Evolutionary conservation across 2,329 filamentous ascomycete genomes (phyloP), one percentile per base, ranked within the genome.

Genomic region (Aspergillus melleus): DNA sequence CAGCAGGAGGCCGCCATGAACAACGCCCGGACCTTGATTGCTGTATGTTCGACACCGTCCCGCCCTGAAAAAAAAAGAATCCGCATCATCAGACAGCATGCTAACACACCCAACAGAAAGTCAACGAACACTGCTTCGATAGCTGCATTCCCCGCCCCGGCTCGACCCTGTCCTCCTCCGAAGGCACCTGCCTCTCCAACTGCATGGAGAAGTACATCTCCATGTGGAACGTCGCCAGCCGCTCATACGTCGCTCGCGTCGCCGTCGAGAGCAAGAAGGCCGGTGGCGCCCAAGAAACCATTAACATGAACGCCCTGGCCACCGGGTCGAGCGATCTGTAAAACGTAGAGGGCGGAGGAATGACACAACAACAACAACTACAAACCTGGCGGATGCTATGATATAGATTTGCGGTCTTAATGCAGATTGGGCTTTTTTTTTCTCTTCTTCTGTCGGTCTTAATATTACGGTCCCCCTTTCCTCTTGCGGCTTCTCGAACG

Each of bases 131-230:
- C 77, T 94, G 90, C 81, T 94, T 92, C 80, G 86, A 90, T 51
- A 88, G 87, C 74, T 94, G 90, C 76, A 80, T 93, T 16, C 82
- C 89, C 53, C 87, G 88, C 71, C 76, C 90, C 56, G 88, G 89
- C 59, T 75, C 82, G 53, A 86, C 85, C 56, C 78, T 93, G 58
- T 88, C 87, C 53, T 85, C 83, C 76, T 77, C 83, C 76, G 90
- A 94, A 75, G 81, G 86, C 72, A 81, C 84, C 22, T 94, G 90
- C 80, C 83, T 90, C 71, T 90, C 84, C 20, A 82, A 84, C 61
- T 94, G 90, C 81, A 90, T 92, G 86, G 90, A 93, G 70, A 93
- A 93, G 77, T 94, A 93, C 82, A 91, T 93, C 82, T 79, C 83
- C 32, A 84, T 89, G 11, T 94, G 90, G 90, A 92, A 92, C 78